These are phyloP conservation scores for Alternaria burnsii DNA, from an alignment of 2,329 filamentous ascomycete species.

Conservation along the genomic window DNA sequence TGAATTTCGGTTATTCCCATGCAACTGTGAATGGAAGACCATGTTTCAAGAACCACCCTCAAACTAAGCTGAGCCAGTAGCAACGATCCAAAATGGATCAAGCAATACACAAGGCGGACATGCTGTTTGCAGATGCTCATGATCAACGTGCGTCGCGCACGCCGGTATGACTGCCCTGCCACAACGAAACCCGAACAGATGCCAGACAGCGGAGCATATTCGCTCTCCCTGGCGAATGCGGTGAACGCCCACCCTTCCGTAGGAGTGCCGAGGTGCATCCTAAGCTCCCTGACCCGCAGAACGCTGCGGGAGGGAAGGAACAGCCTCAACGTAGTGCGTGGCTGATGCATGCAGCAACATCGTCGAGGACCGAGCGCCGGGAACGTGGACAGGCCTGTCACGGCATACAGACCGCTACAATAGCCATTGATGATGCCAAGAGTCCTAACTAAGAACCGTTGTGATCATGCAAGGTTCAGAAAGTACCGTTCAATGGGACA, in stretches of 20 bases:
- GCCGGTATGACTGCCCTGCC: conserved; percentile 6
- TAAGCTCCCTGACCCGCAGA: neutral
- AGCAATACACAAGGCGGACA: neutral
- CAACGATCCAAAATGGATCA: conserved; percentile 6
- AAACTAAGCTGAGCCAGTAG: conserved; percentile 15
- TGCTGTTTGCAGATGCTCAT: neutral
- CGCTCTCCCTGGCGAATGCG: conserved; percentile 6
- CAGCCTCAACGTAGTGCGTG: conserved; percentile 10
- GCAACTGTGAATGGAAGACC: neutral
- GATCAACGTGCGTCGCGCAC: conserved; percentile 16
- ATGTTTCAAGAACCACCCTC: conserved; percentile 1
- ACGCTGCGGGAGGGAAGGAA: conserved; percentile 4
- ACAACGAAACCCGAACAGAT: conserved; percentile 11
- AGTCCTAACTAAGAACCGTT: neutral
- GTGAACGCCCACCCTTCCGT: conserved; percentile 8
- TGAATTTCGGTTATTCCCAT: neutral
- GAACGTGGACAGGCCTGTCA: conserved; percentile 1
- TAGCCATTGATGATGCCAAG: conserved; percentile 12
- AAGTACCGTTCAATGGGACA: neutral
- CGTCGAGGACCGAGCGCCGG: conserved; percentile 3
- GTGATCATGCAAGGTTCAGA: neutral
- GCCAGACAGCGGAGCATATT: conserved; percentile 9
- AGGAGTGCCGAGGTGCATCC: conserved; percentile 3
- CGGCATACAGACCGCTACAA: conserved; percentile 9
- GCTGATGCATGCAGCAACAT: conserved; percentile 10